Evolutionary conservation across 108 stramenopile genomes (phyloP).

Genomic region (Cylindrotheca fusiformis): DNA sequence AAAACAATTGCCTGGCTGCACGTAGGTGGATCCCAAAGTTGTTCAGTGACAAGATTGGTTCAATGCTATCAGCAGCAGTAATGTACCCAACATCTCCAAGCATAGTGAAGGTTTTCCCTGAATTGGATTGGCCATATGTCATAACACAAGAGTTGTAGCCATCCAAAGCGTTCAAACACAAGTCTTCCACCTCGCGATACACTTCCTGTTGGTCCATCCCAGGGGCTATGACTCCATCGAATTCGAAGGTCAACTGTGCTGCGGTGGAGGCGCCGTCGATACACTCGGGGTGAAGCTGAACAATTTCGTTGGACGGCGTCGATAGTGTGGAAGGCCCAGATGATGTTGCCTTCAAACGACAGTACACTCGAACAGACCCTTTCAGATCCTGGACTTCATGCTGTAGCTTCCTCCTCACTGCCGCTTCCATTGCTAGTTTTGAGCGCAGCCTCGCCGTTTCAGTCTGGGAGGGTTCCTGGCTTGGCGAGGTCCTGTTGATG

Average conservation of each 20-base stretch:
- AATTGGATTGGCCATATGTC: conserved; percentile 90
- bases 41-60: conserved; percentile 20
- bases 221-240: conserved; percentile 87
- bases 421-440: conserved; percentile 70
- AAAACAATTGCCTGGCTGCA: conserved; percentile 64
- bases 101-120: conserved; percentile 96
- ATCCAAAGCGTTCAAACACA: conserved; percentile 89
- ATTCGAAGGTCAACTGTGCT: conserved; percentile 75
- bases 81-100: conserved; percentile 47
- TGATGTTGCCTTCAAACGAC: conserved; percentile 43
- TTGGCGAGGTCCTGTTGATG: neutral
- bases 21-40: conserved; percentile 69
- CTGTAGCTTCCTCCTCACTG: conserved; percentile 66
- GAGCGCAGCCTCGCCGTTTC: conserved; percentile 59
- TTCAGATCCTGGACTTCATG: conserved; percentile 78
- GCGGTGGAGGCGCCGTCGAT: neutral
- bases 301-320: conserved; percentile 65
- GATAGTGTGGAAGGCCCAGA: conserved; percentile 21
- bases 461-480: conserved; percentile 2
- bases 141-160: conserved; percentile 95
- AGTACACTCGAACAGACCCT: conserved; percentile 80
- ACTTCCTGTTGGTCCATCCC: conserved; percentile 71
- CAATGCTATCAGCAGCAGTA: conserved; percentile 4
- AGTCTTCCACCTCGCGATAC: conserved; percentile 86
- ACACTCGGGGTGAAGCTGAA: conserved; percentile 55